Conservation (phyloP, 495 filamentous ascomycete genomes). For the Zalerion maritima region DNA sequence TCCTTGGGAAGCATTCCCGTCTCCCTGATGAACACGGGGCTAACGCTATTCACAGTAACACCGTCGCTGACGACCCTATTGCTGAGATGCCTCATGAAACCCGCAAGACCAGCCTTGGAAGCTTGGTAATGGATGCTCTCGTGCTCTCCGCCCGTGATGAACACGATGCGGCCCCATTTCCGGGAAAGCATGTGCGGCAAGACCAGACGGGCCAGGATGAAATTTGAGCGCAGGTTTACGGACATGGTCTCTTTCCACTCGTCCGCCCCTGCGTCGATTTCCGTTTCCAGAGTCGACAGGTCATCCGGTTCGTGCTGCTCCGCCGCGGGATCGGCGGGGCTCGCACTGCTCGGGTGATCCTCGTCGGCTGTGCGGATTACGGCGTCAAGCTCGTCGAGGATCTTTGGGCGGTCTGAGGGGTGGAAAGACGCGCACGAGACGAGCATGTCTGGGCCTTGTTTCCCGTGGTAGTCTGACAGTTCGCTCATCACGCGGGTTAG, state of each 20-base stretch:
- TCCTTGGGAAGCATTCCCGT: constrained; percentile 52
- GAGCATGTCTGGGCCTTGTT: constrained; percentile 44
- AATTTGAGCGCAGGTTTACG: constrained; percentile 51
- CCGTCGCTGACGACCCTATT: constrained; percentile 44
- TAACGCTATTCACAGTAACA: constrained; percentile 63
- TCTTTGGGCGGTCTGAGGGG: constrained; percentile 21
- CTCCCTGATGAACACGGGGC: constrained; percentile 59
- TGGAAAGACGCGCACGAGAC: too few species aligned
- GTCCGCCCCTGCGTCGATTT: too few species aligned
- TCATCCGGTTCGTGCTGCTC: too few species aligned
- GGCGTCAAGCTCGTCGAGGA: constrained; percentile 21
- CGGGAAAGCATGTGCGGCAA: constrained; percentile 49
- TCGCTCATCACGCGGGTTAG: constrained; percentile 36
- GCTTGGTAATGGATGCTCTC: constrained; percentile 60
- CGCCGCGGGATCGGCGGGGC: too few species aligned
- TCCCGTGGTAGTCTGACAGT: constrained; percentile 36
- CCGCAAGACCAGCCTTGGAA: constrained; percentile 46
- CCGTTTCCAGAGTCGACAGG: too few species aligned
- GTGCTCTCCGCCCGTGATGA: constrained; percentile 52
- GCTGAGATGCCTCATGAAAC: constrained; percentile 52
- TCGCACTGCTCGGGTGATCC: too few species aligned
- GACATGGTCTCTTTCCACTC: constrained; percentile 54
- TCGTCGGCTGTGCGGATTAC: too few species aligned
- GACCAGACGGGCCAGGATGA: constrained; percentile 48
- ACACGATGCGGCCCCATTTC: constrained; percentile 52